Percentiles rank a stretch among this genome's conserved stretches.
Conservation (phyloP, 2,329 filamentous ascomycete genomes). For the Colletotrichum liaoningense region DNA sequence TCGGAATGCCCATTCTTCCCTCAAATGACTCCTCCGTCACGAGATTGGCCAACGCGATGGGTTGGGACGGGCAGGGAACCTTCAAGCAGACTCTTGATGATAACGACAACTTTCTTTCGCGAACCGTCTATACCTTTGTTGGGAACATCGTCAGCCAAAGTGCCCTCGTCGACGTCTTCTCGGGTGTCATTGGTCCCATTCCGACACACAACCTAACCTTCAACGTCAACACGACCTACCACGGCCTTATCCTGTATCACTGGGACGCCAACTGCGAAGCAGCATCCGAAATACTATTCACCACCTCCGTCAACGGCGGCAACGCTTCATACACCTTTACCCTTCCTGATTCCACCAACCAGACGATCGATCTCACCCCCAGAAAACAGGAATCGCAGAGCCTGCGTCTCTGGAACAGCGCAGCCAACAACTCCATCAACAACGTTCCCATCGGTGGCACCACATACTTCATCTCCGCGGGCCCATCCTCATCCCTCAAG, state of each 20-base stretch:
- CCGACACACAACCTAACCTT: constrained; percentile 21
- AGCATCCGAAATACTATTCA: not conserved
- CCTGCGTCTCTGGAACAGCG: constrained; percentile 8
- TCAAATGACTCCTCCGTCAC: not conserved
- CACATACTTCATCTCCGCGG: constrained; percentile 12
- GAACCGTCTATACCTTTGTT: constrained; percentile 8
- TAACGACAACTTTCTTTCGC: constrained; percentile 13
- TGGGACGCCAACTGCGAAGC: constrained; percentile 25
- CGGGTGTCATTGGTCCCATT: constrained; percentile 11
- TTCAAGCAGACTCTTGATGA: not conserved
- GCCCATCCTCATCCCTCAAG: not conserved
- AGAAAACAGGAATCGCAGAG: not conserved
- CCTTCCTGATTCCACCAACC: constrained; percentile 4
- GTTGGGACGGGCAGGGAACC: constrained; percentile 3
- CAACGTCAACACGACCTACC: constrained; percentile 15
- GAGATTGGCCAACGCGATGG: constrained; percentile 12
- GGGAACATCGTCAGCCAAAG: constrained; percentile 21
- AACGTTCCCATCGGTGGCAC: constrained; percentile 5
- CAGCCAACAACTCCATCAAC: constrained; percentile 1
- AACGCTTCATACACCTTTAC: constrained; percentile 8
- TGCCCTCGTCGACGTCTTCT: constrained; percentile 18
- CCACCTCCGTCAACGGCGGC: not conserved
- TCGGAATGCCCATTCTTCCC: constrained; percentile 1
- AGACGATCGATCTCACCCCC: not conserved
- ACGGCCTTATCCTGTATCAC: not conserved